phyloP scores from a whole-genome alignment of 2,329 filamentous ascomycete genomes.

The Aspergillus terreus region DNA sequence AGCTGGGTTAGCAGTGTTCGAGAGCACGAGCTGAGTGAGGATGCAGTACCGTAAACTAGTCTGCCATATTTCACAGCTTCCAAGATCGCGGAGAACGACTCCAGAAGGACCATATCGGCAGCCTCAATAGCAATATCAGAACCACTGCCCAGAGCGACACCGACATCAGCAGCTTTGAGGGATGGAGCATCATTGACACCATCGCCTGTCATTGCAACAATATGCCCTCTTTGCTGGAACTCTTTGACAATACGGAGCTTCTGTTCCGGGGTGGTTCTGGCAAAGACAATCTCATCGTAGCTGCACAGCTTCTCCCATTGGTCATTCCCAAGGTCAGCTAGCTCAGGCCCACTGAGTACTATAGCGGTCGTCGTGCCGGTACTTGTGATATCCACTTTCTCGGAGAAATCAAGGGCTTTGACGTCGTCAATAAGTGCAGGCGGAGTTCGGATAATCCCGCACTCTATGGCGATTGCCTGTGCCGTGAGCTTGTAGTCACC shows the following conservation, averaged over 20 bases:
- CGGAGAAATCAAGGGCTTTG: conserved; percentile 44
- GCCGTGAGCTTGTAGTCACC: conserved; percentile 75
- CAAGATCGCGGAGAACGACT: conserved; percentile 68
- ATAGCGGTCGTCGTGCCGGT: conserved; percentile 45
- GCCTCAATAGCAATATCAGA: conserved; percentile 62
- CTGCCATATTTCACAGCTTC: conserved; percentile 69
- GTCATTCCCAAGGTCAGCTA: conserved; percentile 60
- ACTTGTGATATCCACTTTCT: conserved; percentile 10
- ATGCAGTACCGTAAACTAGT: conserved; percentile 54
- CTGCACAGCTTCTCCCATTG: conserved; percentile 65
- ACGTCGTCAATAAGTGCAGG: conserved; percentile 50
- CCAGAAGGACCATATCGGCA: conserved; percentile 60
- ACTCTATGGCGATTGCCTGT: conserved; percentile 67
- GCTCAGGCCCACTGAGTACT: conserved; percentile 62
- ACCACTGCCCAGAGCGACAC: conserved; percentile 57
- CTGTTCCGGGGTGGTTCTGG: conserved; percentile 72
- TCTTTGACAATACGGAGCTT: conserved; percentile 77
- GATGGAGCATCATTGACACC: conserved; percentile 52
- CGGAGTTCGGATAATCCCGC: conserved; percentile 60
- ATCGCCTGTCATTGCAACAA: conserved; percentile 53
- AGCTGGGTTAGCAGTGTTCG: background rate
- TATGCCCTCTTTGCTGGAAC: conserved; percentile 59
- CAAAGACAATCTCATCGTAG: conserved; percentile 73
- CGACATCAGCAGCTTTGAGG: conserved; percentile 57
- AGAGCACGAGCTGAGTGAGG: no score